Evolutionary conservation across 768 basidiomycete species (phyloP), one percentile per base, ranked within the genome.

Genomic region (Favolaschia claudopus): DNA sequence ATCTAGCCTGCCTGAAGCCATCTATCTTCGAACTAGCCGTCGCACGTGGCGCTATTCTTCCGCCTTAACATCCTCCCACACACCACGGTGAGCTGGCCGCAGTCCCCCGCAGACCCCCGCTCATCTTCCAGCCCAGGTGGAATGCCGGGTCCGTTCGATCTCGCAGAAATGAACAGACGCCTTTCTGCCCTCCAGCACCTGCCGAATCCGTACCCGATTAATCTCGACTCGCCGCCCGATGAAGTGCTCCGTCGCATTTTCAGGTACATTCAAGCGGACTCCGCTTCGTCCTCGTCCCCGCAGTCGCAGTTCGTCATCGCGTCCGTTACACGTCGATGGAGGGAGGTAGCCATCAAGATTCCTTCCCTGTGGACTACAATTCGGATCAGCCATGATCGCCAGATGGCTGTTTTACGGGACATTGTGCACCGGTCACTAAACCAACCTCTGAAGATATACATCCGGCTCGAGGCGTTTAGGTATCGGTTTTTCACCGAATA

Each of bases 401-500:
- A 60, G 10, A 53, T 58, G 7, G 49, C 54, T 64, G 53, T 45
- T 25, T 58, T 59, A 1, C 33, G 28, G 19, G 55, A 49, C 7
- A 36, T 54, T 42, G 28, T 63, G 20, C 7, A 9, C 5, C 55
- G 56, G 20, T 58, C 61, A 0, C 24, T 48, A 45, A 20, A 45
- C 5, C 29, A 54, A 4, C 51, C 61, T 5, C 13, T 63, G 20
- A 32, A 44, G 14, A 33, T 63, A 19, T 34, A 38, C 15, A 49
- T 63, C 5, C 55, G 56, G 6, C 56, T 63, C 5, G 51, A 57
- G 5, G 56, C 61, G 4, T 63, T 63, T 22, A 27, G 36, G 14
- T 63, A 58, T 25, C 45, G 61, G 0, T 63, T 63, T 15, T 31
- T n/a, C 20, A 49, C 55, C 24, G 47, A 52, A 7, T 63, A 63